Percentiles rank a stretch among this genome's conserved stretches.
Evolutionary conservation across 805 yeast genomes (phyloP).

Genomic region (Wickerhamiella hasegawae): DNA sequence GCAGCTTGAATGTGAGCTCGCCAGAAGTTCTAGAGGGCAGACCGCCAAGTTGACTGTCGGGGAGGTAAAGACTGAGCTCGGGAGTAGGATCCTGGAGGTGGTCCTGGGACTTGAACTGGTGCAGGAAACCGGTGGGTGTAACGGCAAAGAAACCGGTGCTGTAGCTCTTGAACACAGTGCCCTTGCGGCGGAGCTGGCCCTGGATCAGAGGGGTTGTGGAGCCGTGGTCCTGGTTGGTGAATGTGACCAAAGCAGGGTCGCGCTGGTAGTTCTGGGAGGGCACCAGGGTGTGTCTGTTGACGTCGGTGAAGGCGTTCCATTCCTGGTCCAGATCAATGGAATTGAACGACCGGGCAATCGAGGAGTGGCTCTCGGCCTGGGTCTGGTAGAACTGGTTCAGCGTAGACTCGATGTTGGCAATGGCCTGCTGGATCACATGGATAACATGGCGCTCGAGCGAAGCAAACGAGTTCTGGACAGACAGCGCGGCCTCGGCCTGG

Average conservation of each 20-base stretch:
- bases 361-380: constrained; percentile 18
- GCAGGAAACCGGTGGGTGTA: constrained; percentile 29
- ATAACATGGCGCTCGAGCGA: constrained; percentile 29
- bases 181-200: constrained; percentile 30
- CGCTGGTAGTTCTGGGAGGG: constrained; percentile 23
- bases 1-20: constrained; percentile 26
- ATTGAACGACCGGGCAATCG: constrained; percentile 21
- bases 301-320: constrained; percentile 27
- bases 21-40: constrained; percentile 20
- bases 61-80: constrained; percentile 29
- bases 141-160: constrained; percentile 30
- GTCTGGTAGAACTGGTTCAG: constrained; percentile 19
- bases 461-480: constrained; percentile 26
- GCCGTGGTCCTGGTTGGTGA: constrained; percentile 25
- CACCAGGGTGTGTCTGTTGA: constrained; percentile 22
- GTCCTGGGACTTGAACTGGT: constrained; percentile 32
- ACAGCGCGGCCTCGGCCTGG: constrained; percentile 27
- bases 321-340: constrained; percentile 27
- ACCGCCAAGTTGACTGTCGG: constrained; percentile 28
- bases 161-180: constrained; percentile 27
- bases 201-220: constrained; percentile 30
- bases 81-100: constrained; percentile 28
- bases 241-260: constrained; percentile 21
- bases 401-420: constrained; percentile 19
- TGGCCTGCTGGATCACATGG: constrained; percentile 26